A percentile compares a stretch with the other conserved stretches of the same genome.
These are phyloP conservation scores for Daldinia caldariorum DNA, from an alignment of 495 filamentous ascomycete species.

Conservation along the genomic window DNA sequence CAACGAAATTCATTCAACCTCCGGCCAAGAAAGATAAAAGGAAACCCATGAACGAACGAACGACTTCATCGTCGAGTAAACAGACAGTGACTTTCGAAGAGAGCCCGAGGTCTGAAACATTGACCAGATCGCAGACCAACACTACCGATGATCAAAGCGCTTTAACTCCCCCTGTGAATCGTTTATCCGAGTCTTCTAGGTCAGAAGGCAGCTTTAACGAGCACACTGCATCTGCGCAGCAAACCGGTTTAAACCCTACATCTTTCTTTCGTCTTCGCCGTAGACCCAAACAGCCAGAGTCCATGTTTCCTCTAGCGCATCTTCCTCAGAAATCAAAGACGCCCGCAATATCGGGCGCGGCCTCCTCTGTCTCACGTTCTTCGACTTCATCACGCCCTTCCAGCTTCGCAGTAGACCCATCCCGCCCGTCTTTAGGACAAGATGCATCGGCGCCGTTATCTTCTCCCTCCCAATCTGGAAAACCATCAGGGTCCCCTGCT, in stretches of 20 bases:
- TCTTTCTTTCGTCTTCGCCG: conserved; percentile 85
- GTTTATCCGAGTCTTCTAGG: conserved; percentile 90
- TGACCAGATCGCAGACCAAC: conserved; percentile 66
- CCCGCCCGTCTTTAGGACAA: conserved; percentile 62
- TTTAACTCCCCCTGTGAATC: conserved; percentile 71
- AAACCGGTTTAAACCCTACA: conserved; percentile 69
- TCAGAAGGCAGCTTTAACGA: conserved; percentile 90
- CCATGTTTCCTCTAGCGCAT: conserved; percentile 77
- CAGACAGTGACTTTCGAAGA: conserved; percentile 72
- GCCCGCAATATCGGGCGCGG: conserved; percentile 41
- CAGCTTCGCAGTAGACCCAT: conserved; percentile 55
- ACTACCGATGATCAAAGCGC: conserved; percentile 70
- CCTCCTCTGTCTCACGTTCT: conserved; percentile 48
- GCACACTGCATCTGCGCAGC: conserved; percentile 69
- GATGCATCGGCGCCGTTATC: conserved; percentile 51
- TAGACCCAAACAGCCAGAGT: conserved; percentile 77
- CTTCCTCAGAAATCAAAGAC: conserved; percentile 71
- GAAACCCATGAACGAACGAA: conserved; percentile 52
- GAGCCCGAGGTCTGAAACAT: conserved; percentile 66
- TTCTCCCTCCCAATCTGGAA: conserved; percentile 43
- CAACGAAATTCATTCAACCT: conserved; percentile 31
- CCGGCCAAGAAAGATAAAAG: conserved; percentile 53
- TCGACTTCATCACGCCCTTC: conserved; percentile 44
- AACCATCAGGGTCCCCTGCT: conserved; percentile 58
- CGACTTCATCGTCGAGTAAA: conserved; percentile 55